Percentiles rank a stretch among this genome's conserved stretches.
phyloP scores from a whole-genome alignment of 1,284 basidiomycete genomes.

The Erythrobasidium hasegawianum region DNA sequence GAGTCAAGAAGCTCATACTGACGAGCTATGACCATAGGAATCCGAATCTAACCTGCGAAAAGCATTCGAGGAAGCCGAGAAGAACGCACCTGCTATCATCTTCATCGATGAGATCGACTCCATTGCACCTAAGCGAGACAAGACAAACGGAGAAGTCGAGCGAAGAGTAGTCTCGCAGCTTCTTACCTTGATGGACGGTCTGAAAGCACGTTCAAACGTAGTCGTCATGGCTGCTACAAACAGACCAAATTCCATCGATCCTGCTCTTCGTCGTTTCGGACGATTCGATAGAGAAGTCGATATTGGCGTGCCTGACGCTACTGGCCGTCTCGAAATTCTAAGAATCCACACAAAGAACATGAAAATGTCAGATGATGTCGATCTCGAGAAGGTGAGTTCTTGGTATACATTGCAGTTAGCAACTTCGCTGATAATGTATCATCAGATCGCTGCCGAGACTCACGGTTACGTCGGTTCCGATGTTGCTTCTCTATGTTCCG shows the following conservation, averaged over 20 bases:
- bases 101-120: slow-evolving; percentile 99
- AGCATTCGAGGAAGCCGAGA: slow-evolving; percentile 98
- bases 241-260: slow-evolving; percentile 97
- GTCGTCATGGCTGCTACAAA: slow-evolving; percentile 99
- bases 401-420: not conserved
- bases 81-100: slow-evolving; percentile 99
- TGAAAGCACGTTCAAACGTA: slow-evolving; percentile 97
- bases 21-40: slow-evolving; percentile 56
- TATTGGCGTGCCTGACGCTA: slow-evolving; percentile 98
- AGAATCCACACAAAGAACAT: slow-evolving; percentile 99
- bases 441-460: slow-evolving; percentile 90
- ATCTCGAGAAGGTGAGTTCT: slow-evolving; percentile 78
- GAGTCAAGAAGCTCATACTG: not conserved
- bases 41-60: slow-evolving; percentile 95
- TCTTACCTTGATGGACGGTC: slow-evolving; percentile 95
- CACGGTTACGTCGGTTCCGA: slow-evolving; percentile 99
- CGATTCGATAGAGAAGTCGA: slow-evolving; percentile 99
- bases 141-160: slow-evolving; percentile 99
- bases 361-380: slow-evolving; percentile 97
- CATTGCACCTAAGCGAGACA: slow-evolving; percentile 98
- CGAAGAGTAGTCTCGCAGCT: slow-evolving; percentile 97
- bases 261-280: slow-evolving; percentile 94
- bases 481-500: slow-evolving; percentile 90
- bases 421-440: slow-evolving; percentile 6
- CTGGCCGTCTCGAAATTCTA: slow-evolving; percentile 94